phyloP scores from a whole-genome alignment of 1,284 basidiomycete genomes.

The Mrakiaceae sp. region DNA sequence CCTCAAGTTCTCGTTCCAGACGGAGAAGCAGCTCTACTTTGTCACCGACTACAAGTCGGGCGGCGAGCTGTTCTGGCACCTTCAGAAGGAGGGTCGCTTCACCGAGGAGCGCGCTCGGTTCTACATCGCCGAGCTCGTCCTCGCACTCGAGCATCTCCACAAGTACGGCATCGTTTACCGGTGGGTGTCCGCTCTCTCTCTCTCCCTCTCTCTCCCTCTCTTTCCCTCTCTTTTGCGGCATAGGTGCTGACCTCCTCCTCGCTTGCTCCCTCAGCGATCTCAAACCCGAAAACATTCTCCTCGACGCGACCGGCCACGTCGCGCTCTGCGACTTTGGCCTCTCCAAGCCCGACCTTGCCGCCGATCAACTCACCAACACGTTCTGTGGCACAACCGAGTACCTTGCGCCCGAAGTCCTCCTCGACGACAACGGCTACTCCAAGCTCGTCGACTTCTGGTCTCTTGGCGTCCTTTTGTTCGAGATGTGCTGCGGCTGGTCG shows the following conservation, averaged over 20 bases:
- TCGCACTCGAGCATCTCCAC: constrained; percentile 91
- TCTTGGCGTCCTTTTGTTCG: constrained; percentile 78
- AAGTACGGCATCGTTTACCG: constrained; percentile 96
- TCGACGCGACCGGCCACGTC: constrained; percentile 93
- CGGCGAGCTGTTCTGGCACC: constrained; percentile 95
- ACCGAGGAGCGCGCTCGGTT: constrained; percentile 84
- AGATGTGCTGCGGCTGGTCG: constrained; percentile 99
- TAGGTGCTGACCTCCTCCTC: neutral
- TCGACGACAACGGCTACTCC: constrained; percentile 96
- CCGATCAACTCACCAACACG: constrained; percentile 92
- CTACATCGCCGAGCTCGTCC: constrained; percentile 86
- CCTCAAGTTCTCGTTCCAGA: constrained; percentile 97
- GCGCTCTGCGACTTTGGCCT: constrained; percentile 95
- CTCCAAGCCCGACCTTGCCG: constrained; percentile 86
- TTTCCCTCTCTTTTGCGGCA: neutral
- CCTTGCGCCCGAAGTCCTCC: constrained; percentile 94
- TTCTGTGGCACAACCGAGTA: constrained; percentile 97
- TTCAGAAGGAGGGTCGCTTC: constrained; percentile 89
- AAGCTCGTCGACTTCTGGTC: constrained; percentile 99
- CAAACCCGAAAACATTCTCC: constrained; percentile 93
- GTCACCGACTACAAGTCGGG: constrained; percentile 99
- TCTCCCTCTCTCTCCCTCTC: neutral
- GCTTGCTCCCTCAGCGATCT: constrained; percentile 50
- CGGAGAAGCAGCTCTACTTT: constrained; percentile 87
- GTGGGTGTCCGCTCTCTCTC: constrained; percentile 37